Percentiles rank a stretch among this genome's conserved stretches.
Conservation (phyloP, 352 stramenopile genomes). For the Thraustotheca clavata region DNA sequence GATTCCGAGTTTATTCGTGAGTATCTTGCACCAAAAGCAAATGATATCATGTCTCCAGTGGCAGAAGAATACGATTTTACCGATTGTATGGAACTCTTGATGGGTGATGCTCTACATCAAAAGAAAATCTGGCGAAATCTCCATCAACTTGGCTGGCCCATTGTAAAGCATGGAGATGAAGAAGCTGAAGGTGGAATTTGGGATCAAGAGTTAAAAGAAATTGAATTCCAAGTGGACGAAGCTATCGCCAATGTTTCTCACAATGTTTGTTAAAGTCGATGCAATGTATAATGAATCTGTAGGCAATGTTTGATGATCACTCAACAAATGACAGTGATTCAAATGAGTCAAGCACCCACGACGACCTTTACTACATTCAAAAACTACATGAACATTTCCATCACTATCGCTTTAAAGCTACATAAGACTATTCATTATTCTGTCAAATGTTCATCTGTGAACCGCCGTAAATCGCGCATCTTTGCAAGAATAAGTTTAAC, state of each 20-base stretch:
- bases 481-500: slow-evolving; percentile 71
- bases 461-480: slow-evolving; percentile 61
- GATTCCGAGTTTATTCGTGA: slow-evolving; percentile 25
- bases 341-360: no score
- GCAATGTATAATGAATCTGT: background rate
- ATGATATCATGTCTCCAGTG: background rate
- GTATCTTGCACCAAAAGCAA: slow-evolving; percentile 22
- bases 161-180: background rate
- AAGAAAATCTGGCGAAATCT: slow-evolving; percentile 15
- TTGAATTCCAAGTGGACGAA: slow-evolving; percentile 14
- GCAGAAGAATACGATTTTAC: slow-evolving; percentile 9
- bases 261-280: slow-evolving; percentile 4
- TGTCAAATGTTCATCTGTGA: slow-evolving; percentile 65
- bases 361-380: slow-evolving; percentile 26
- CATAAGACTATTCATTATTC: slow-evolving; percentile 16
- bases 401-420: slow-evolving; percentile 15
- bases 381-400: slow-evolving; percentile 53
- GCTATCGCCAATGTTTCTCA: background rate
- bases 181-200: background rate
- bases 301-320: slow-evolving; percentile 32
- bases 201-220: background rate
- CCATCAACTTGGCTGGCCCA: background rate
- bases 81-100: slow-evolving; percentile 3
- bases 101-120: background rate
- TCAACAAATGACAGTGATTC: slow-evolving; percentile 27